Evolutionary conservation across 108 stramenopile genomes (phyloP).

Genomic region (Craspedostauros australis): DNA sequence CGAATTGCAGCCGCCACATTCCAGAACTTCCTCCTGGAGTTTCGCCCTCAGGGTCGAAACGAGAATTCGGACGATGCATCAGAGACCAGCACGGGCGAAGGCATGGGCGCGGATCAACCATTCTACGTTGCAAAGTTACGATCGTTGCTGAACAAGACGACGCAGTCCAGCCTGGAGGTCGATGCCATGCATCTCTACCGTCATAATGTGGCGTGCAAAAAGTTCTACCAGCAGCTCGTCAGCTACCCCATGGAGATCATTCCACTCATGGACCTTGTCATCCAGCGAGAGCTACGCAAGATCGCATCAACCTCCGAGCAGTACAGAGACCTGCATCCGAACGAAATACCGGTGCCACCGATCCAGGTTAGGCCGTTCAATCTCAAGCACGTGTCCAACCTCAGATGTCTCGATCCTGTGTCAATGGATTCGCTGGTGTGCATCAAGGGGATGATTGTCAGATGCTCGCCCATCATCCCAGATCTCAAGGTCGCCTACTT

Average conservation of each 20-base stretch:
- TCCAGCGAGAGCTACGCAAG: slow-evolving; percentile 56
- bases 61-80: slow-evolving; percentile 9
- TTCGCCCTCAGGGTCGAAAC: too few species aligned
- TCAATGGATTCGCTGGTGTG: slow-evolving; percentile 89
- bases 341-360: slow-evolving; percentile 39
- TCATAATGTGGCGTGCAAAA: slow-evolving; percentile 71
- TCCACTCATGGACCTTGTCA: slow-evolving; percentile 90
- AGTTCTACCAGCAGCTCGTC: slow-evolving; percentile 90
- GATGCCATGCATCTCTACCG: slow-evolving; percentile 90
- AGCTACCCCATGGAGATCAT: slow-evolving; percentile 94
- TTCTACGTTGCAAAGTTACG: slow-evolving; percentile 20
- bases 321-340: slow-evolving; percentile 23
- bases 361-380: slow-evolving; percentile 94
- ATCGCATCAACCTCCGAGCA: slow-evolving; percentile 7
- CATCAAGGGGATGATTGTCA: slow-evolving; percentile 95
- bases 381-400: slow-evolving; percentile 66
- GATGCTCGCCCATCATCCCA: slow-evolving; percentile 91
- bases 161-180: slow-evolving; percentile 71
- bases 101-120: slow-evolving; percentile 21
- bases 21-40: slow-evolving; percentile 64
- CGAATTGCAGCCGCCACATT: slow-evolving; percentile 69
- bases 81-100: slow-evolving; percentile 23
- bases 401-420: slow-evolving; percentile 92
- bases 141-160: slow-evolving; percentile 8
- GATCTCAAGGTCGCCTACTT: slow-evolving; percentile 96